Evolutionary conservation across 257 asterid species (phyloP), one percentile per base, ranked within the genome.

Genomic region (Scutellaria galericulata): DNA sequence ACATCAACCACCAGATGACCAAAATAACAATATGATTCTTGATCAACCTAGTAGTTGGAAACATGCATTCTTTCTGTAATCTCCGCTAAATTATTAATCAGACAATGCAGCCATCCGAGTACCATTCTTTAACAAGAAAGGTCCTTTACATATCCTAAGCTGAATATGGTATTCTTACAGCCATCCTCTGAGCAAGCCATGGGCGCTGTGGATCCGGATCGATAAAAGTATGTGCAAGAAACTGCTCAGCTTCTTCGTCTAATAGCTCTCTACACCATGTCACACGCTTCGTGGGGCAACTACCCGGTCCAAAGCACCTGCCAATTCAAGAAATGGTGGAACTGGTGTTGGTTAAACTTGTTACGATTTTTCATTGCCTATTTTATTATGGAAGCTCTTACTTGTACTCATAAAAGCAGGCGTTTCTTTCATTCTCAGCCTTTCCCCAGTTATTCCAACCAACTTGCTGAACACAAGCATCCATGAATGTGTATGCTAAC

Each of bases 391-490:
- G 12, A 57, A 47, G 37, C 63, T 41, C 61, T 72, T 82, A 92
- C 99, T 82, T 85, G 84, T 92, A 95, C 85, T 95, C 98, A 12
- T 95, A 95, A 74, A 95, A 95, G 89, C 99, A 95, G 76, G 99
- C 97, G 9, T 79, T 88, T 82, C 96, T 87, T 84, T 95, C 99
- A 57, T 95, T 95, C 74, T 95, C 98, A 1, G 79, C 4, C 81
- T 92, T 95, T 51, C 96, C 92, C 99, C 99, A 95, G 77, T 95
- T 95, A 50, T 95, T 20, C 99, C 99, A 95, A 7, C 99, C 98
- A 37, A 10, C 82, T n/a, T 78, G 90, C 76, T 78, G 90, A 71
- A 95, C 73, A 67, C 98, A 95, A 59, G 71, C 86, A 76, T 92
- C 98, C 86, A 95, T 88, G 68, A 70, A 86, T 1, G 96, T 84